Conservation (phyloP, 148 eudicot species). For the Chenopodium quinoa region DNA sequence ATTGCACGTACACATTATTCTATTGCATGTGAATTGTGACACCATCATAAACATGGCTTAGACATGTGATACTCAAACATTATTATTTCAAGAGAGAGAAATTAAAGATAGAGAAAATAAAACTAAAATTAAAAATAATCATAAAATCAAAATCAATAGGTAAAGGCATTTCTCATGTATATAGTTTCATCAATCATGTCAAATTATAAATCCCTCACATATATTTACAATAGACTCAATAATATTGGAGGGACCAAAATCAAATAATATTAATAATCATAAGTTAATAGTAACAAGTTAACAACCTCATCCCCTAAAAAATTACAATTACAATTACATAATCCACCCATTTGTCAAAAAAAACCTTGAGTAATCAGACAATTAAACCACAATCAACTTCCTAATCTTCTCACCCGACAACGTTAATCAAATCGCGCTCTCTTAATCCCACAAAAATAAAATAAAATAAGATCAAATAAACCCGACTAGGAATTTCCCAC, state of each 20-base stretch:
- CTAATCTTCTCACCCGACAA: conserved; percentile 23
- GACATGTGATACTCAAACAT: conserved; percentile 22
- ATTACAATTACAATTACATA: conserved; percentile 3
- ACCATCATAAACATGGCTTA: conserved; percentile 19
- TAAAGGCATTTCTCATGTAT: conserved; percentile 12
- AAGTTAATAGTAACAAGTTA: background rate
- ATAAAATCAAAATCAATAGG: background rate
- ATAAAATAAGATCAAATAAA: background rate
- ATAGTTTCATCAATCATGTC: conserved; percentile 24
- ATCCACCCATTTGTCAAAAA: conserved; percentile 15
- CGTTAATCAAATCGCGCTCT: conserved; percentile 15
- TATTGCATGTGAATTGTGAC: conserved; percentile 32
- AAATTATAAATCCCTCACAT: conserved; percentile 12
- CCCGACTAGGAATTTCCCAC: conserved; percentile 18
- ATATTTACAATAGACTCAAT: conserved; percentile 28
- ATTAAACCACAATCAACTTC: conserved; percentile 13
- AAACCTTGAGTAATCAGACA: conserved; percentile 13
- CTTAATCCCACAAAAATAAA: conserved; percentile 9
- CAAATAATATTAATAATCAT: conserved; percentile 4
- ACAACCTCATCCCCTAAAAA: conserved; percentile 9
- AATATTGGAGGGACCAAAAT: conserved; percentile 19
- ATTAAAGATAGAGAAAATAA: no score
- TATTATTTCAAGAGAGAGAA: background rate
- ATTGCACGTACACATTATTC: conserved; percentile 4
- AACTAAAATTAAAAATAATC: no score